Evolutionary conservation across 495 filamentous ascomycete genomes (phyloP).

Genomic region (Clavariopsis aquatica): DNA sequence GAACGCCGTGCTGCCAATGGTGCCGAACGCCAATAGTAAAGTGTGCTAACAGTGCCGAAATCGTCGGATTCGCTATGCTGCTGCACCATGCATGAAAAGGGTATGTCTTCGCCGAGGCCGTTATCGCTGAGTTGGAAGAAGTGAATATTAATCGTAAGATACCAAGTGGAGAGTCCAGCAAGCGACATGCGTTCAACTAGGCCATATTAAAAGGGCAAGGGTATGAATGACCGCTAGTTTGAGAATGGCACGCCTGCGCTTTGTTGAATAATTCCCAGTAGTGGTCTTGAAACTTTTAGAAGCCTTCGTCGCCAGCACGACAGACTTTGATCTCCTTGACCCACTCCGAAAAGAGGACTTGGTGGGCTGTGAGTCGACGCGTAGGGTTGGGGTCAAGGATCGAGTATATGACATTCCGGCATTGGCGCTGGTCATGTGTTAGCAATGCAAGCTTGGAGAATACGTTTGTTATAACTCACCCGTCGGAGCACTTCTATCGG

Average conservation of each 20-base stretch:
- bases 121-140: constrained; percentile 16
- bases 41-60: constrained; percentile 15
- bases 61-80: constrained; percentile 23
- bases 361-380: constrained; percentile 90
- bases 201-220: not conserved
- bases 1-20: constrained; percentile 33
- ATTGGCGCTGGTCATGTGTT: constrained; percentile 72
- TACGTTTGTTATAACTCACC: constrained; percentile 64
- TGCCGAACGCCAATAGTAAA: constrained; percentile 30
- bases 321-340: constrained; percentile 94
- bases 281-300: constrained; percentile 43
- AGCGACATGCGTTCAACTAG: constrained; percentile 16
- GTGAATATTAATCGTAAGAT: constrained; percentile 13
- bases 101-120: constrained; percentile 24
- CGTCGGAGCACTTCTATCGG: constrained; percentile 95
- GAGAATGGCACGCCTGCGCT: constrained; percentile 12
- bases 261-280: not conserved
- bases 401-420: constrained; percentile 97
- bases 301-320: constrained; percentile 92
- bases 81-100: constrained; percentile 27
- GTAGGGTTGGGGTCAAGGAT: constrained; percentile 93
- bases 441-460: constrained; percentile 36
- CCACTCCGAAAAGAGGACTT: constrained; percentile 98
- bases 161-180: not conserved
- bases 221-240: not conserved